A percentile compares a stretch with the other conserved stretches of the same genome.
Evolutionary conservation across 139 green algal genomes (phyloP).

Genomic region (Parachlorella kessleri): DNA sequence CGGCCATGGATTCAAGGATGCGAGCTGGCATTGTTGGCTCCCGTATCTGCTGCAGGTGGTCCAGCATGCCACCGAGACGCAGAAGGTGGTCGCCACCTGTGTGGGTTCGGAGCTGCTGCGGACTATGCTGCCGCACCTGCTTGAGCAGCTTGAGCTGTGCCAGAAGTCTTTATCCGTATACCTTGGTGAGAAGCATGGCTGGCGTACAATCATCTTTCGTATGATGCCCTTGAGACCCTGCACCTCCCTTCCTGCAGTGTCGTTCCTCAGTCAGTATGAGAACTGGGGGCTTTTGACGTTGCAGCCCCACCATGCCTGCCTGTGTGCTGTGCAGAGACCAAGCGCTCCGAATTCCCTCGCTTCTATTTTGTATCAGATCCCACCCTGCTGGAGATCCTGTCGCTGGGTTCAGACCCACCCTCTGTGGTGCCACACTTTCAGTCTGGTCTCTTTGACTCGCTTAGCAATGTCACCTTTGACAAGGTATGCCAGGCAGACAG

Average conservation of each 20-base stretch:
- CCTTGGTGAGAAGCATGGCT: conserved; percentile 65
- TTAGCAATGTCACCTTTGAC: conserved; percentile 92
- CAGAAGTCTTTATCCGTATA: conserved; percentile 94
- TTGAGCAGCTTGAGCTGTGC: conserved; percentile 95
- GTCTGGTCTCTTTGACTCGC: conserved; percentile 93
- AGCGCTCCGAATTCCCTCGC: conserved; percentile 93
- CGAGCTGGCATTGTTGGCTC: background rate
- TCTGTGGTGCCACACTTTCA: conserved; percentile 95
- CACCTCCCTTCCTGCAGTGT: background rate
- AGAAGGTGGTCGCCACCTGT: conserved; percentile 87
- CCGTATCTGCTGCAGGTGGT: conserved; percentile 71
- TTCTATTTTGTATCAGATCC: conserved; percentile 99
- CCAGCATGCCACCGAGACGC: conserved; percentile 73
- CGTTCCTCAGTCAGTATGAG: too few species aligned
- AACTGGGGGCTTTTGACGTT: too few species aligned
- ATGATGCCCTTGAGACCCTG: background rate
- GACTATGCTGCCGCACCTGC: conserved; percentile 89
- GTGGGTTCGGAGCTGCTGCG: conserved; percentile 88
- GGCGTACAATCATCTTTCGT: background rate
- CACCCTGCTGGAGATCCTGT: conserved; percentile 97
- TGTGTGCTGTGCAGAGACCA: conserved; percentile 79
- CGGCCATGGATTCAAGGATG: too few species aligned
- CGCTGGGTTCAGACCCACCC: conserved; percentile 88
- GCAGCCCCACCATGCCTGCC: background rate
- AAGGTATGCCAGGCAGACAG: too few species aligned